Conservation (phyloP, 176 grass and related monocot genomes). For the Musa beccarii region DNA sequence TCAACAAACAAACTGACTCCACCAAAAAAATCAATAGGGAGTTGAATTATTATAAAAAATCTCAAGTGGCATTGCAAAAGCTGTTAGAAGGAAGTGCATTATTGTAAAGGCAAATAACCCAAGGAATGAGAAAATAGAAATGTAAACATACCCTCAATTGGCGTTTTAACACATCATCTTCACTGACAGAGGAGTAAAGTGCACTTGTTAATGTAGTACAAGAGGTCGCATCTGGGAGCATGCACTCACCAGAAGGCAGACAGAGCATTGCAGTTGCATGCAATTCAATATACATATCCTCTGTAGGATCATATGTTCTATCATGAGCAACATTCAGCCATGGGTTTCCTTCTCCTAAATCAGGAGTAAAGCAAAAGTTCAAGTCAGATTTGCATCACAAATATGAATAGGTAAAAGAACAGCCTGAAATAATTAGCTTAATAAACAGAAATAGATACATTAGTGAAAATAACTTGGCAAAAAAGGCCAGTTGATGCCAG, state of each 20-base stretch:
- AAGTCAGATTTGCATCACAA: background rate
- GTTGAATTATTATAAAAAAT: background rate
- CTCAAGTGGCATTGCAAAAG: background rate
- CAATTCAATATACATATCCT: conserved; percentile 64
- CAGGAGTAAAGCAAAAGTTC: background rate
- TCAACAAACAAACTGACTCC: background rate
- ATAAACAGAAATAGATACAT: background rate
- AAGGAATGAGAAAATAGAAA: background rate
- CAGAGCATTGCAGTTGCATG: conserved; percentile 82
- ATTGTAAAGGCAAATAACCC: background rate
- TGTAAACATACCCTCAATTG: conserved; percentile 43
- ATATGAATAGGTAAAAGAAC: background rate
- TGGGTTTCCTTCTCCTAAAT: conserved; percentile 60
- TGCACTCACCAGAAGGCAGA: conserved; percentile 78
- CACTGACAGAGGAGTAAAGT: conserved; percentile 69
- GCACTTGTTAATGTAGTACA: conserved; percentile 89
- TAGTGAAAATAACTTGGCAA: background rate
- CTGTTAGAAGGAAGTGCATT: background rate
- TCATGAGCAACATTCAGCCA: conserved; percentile 64
- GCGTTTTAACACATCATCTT: conserved; percentile 70
- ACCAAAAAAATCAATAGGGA: background rate
- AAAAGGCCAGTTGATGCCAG: background rate
- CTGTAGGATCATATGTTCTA: conserved; percentile 42
- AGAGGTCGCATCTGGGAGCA: conserved; percentile 80
- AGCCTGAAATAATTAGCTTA: background rate